Evolutionary conservation across 768 basidiomycete genomes (phyloP).

Genomic region (Collybia sp.): DNA sequence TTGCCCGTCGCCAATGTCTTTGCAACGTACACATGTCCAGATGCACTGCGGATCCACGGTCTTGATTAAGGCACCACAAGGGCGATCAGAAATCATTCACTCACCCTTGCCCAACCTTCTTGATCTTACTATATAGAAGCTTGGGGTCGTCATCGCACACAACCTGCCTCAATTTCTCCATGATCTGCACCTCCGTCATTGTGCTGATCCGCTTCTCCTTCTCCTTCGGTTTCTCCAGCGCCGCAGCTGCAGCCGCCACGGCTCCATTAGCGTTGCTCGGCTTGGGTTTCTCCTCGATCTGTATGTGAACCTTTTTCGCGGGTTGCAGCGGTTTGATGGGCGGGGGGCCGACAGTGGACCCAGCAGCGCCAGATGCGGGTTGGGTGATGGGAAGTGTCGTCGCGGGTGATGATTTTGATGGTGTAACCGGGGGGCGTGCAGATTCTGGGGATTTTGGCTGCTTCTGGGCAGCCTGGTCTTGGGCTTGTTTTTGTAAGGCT

Average conservation of each 20-base stretch:
- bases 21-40: slow-evolving; percentile 96
- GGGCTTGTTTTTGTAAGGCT: slow-evolving; percentile 10
- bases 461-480: slow-evolving; percentile 20
- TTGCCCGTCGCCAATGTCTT: slow-evolving; percentile 80
- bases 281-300: slow-evolving; percentile 45
- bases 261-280: slow-evolving; percentile 29
- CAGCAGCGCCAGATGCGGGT: slow-evolving; percentile 42
- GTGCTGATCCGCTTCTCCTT: slow-evolving; percentile 92
- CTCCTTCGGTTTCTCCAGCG: slow-evolving; percentile 71
- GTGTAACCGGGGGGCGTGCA: slow-evolving; percentile 31
- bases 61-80: background rate
- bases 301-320: slow-evolving; percentile 66
- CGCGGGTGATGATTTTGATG: slow-evolving; percentile 44
- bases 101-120: slow-evolving; percentile 98
- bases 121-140: slow-evolving; percentile 89
- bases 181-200: slow-evolving; percentile 97
- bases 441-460: slow-evolving; percentile 11
- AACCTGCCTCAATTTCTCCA: slow-evolving; percentile 92
- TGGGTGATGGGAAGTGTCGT: slow-evolving; percentile 37
- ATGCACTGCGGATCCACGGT: slow-evolving; percentile 59
- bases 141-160: slow-evolving; percentile 88
- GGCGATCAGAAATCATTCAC: slow-evolving; percentile 23
- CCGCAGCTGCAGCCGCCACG: slow-evolving; percentile 64
- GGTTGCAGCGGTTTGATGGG: slow-evolving; percentile 76
- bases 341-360: slow-evolving; percentile 48